These are phyloP conservation scores for Fusarium musae DNA, from an alignment of 2,329 filamentous ascomycete genomes.

Conservation along the genomic window DNA sequence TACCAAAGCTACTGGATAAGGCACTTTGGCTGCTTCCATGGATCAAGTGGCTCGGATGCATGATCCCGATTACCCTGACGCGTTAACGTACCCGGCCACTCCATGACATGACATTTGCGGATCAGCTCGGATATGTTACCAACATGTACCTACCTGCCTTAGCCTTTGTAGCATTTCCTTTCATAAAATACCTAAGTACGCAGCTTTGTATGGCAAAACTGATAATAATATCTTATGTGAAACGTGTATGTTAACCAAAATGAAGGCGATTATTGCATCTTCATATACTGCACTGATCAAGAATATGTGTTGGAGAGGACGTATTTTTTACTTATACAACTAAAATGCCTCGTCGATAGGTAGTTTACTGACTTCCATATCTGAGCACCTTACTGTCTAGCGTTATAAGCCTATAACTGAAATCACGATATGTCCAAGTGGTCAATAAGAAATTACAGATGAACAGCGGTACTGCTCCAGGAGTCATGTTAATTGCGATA, in stretches of 20 bases:
- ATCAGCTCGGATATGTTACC: neutral
- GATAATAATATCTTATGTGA: neutral
- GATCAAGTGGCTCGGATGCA: neutral
- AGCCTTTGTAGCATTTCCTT: neutral
- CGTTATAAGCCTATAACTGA: neutral
- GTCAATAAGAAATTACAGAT: neutral
- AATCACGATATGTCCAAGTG: neutral
- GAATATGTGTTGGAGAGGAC: neutral
- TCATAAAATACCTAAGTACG: neutral
- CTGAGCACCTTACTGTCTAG: neutral
- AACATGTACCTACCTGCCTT: neutral
- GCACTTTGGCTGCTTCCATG: neutral
- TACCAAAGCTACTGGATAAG: neutral
- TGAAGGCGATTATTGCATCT: neutral
- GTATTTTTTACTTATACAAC: neutral
- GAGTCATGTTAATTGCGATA: neutral
- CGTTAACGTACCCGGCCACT: neutral
- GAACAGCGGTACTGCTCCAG: neutral
- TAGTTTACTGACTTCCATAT: neutral
- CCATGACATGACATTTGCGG: neutral
- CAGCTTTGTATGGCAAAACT: neutral
- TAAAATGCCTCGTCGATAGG: neutral
- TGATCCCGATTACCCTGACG: slow-evolving; percentile 3
- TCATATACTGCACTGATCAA: neutral
- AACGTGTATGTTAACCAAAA: neutral